Conservation (phyloP, 129 eudicot genomes). For the Mikania micrantha region DNA sequence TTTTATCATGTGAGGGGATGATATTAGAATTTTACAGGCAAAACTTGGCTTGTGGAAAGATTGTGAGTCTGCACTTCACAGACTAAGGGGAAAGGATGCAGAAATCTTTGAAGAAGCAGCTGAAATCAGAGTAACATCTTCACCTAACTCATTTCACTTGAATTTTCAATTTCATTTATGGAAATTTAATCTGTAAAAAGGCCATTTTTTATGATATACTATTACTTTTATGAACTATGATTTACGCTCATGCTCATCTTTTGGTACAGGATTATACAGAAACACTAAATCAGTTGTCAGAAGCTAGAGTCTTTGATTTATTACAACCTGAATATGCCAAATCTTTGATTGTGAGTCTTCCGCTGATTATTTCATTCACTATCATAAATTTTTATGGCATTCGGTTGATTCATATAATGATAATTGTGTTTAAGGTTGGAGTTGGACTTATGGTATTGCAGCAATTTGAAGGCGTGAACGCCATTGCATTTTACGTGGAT, state of each 20-base stretch:
- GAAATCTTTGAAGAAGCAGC: slow-evolving; percentile 56
- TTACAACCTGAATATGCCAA: slow-evolving; percentile 68
- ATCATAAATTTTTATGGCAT: neutral
- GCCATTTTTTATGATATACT: neutral
- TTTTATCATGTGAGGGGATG: neutral
- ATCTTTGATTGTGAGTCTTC: slow-evolving; percentile 55
- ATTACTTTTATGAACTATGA: neutral
- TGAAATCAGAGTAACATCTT: slow-evolving; percentile 54
- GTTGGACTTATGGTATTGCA: slow-evolving; percentile 86
- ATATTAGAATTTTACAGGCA: slow-evolving; percentile 40
- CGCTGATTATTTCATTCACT: neutral
- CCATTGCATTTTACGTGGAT: slow-evolving; percentile 68
- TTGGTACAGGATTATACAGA: slow-evolving; percentile 67
- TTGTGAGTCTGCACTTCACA: slow-evolving; percentile 44
- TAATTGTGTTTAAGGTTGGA: slow-evolving; percentile 49
- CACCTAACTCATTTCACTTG: neutral
- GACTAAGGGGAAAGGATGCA: slow-evolving; percentile 59
- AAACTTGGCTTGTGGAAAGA: slow-evolving; percentile 48
- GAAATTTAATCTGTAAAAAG: neutral
- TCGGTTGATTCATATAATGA: neutral
- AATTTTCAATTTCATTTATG: neutral
- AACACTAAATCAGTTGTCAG: slow-evolving; percentile 48
- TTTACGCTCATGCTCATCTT: neutral
- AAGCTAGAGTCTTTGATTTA: slow-evolving; percentile 42
- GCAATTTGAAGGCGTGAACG: slow-evolving; percentile 87